These are phyloP conservation scores for Mrakia blollopis DNA, from an alignment of 768 basidiomycete genomes.

Conservation along the genomic window DNA sequence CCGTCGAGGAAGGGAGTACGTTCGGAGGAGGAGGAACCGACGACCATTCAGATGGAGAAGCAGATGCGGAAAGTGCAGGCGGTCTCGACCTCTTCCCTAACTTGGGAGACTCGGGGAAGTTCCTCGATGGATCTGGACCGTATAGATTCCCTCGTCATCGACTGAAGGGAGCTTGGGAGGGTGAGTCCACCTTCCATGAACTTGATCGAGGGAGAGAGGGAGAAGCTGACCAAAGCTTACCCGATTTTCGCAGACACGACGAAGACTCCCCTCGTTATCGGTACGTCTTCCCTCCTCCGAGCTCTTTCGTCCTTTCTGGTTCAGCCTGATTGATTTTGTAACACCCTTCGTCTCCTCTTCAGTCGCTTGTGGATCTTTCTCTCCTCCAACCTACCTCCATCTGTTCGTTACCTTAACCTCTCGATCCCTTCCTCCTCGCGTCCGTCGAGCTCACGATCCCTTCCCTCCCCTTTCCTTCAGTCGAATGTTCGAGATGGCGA, in stretches of 20 bases:
- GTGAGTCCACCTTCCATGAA: background rate
- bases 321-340: background rate
- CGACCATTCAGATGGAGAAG: conserved; percentile 18
- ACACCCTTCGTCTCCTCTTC: background rate
- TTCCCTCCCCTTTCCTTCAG: conserved; percentile 34
- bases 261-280: conserved; percentile 42
- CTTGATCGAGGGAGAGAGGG: background rate
- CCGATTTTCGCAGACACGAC: background rate
- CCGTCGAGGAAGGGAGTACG: background rate
- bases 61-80: conserved; percentile 7
- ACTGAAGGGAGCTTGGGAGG: conserved; percentile 33
- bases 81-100: conserved; percentile 7
- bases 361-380: conserved; percentile 94
- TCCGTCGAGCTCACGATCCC: too few species aligned
- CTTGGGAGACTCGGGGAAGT: conserved; percentile 20
- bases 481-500: conserved; percentile 99
- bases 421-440: too few species aligned
- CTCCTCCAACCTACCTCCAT: conserved; percentile 94
- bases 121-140: conserved; percentile 24
- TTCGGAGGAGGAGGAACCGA: background rate
- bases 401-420: conserved; percentile 45
- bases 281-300: background rate
- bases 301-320: background rate
- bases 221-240: background rate
- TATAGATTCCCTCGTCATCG: conserved; percentile 34